Conservation (phyloP, 2,329 filamentous ascomycete genomes). For the Xylariaceae sp. region DNA sequence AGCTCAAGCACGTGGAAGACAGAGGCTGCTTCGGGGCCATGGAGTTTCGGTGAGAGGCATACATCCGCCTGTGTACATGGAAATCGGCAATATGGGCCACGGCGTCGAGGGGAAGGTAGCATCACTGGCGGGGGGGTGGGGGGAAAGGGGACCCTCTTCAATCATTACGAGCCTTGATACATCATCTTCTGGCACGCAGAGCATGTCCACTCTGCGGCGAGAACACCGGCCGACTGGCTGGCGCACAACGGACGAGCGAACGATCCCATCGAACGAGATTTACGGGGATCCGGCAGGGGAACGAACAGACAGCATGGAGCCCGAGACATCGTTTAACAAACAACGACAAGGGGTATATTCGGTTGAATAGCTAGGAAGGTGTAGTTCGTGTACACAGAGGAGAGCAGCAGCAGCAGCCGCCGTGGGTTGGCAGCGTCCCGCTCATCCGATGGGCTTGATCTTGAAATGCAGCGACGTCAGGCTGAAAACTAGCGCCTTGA, state of each 20-base stretch:
- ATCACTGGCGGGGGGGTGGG: too few relatives aligned
- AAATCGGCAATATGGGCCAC: too few relatives aligned
- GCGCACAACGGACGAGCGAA: too few relatives aligned
- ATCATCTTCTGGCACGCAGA: too few relatives aligned
- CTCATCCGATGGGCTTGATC: constrained; percentile 64
- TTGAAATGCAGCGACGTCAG: constrained; percentile 97
- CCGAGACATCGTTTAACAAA: constrained; percentile 14
- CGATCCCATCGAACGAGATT: too few relatives aligned
- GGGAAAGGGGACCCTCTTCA: too few relatives aligned
- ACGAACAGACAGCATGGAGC: constrained; percentile 2
- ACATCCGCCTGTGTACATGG: too few relatives aligned
- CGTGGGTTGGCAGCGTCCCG: not conserved
- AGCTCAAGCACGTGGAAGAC: constrained; percentile 82
- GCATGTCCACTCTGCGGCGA: too few relatives aligned
- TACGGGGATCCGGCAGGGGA: not conserved
- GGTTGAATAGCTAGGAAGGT: constrained; percentile 10
- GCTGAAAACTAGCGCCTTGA: constrained; percentile 95
- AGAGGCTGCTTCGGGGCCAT: constrained; percentile 75
- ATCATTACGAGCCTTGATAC: too few relatives aligned
- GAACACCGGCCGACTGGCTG: too few relatives aligned
- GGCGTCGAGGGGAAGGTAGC: too few relatives aligned
- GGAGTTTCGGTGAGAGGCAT: constrained; percentile 83
- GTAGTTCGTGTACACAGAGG: constrained; percentile 16
- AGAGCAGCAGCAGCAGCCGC: not conserved
- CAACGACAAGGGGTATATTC: constrained; percentile 19